A percentile compares a stretch with the other conserved stretches of the same genome.
Conservation (phyloP, 2,329 filamentous ascomycete genomes). For the Ceratocystis ficicola region DNA sequence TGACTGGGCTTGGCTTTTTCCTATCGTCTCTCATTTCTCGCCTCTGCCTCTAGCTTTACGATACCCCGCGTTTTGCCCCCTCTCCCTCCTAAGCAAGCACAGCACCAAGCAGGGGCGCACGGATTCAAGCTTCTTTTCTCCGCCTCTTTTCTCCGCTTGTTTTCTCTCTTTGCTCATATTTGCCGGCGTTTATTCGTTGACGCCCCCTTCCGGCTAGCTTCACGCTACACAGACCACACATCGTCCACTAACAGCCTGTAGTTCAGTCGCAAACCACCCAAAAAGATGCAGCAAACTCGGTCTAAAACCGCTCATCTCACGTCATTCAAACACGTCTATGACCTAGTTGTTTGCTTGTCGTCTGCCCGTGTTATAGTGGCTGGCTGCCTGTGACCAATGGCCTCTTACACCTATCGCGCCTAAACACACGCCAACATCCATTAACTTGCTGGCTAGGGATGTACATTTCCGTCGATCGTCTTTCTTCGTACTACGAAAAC, state of each 20-base stretch:
- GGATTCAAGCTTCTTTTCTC: constrained; percentile 11
- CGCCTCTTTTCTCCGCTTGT: constrained; percentile 4
- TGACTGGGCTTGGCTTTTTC: neutral
- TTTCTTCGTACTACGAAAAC: neutral
- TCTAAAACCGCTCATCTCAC: constrained; percentile 1
- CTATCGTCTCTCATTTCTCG: neutral
- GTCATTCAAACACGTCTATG: neutral
- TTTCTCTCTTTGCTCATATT: neutral
- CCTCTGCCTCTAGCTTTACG: neutral
- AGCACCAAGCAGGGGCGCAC: neutral
- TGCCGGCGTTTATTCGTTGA: constrained; percentile 4
- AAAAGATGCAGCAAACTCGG: neutral
- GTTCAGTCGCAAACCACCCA: neutral
- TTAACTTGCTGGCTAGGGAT: neutral
- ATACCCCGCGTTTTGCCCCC: constrained; percentile 5
- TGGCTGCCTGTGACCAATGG: neutral
- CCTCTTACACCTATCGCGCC: neutral
- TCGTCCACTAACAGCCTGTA: neutral
- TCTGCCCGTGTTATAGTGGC: neutral
- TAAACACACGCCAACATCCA: neutral
- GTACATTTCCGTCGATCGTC: constrained; percentile 8
- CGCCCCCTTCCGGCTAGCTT: constrained; percentile 1
- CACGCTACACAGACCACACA: constrained; percentile 5
- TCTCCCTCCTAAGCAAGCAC: neutral
- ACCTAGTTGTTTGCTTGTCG: neutral